phyloP scores from a whole-genome alignment of 2,329 filamentous ascomycete genomes.

The Magnaporthiopsis incrustans region DNA sequence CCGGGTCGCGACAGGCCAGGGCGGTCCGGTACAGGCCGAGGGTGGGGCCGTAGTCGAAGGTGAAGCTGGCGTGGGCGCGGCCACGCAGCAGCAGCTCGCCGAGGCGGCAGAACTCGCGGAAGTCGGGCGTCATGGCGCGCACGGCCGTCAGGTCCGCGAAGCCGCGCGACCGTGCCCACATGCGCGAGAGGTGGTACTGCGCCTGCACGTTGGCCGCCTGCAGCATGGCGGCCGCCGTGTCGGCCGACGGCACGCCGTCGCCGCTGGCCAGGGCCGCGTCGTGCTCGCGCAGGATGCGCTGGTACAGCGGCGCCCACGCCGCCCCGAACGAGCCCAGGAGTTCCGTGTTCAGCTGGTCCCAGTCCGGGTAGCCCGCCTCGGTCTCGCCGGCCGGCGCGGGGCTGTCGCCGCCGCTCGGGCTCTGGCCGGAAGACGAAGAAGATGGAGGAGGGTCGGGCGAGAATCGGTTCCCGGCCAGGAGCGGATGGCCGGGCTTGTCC shows the following conservation, averaged over 20 bases:
- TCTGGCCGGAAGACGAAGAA: background rate
- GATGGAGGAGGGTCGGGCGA: background rate
- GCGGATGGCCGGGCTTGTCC: background rate
- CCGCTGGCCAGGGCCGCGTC: background rate
- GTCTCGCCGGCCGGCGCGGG: background rate
- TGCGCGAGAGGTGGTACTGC: conserved; percentile 33
- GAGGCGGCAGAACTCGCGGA: conserved; percentile 31
- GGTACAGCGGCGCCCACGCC: background rate
- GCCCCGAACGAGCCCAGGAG: background rate
- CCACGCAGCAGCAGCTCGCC: conserved; percentile 26
- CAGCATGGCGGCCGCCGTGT: conserved; percentile 19
- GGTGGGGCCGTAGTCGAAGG: conserved; percentile 37
- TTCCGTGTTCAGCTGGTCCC: background rate
- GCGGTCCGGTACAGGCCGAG: conserved; percentile 35
- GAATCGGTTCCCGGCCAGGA: background rate
- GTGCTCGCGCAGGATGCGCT: background rate
- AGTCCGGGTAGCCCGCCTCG: background rate
- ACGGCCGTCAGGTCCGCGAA: conserved; percentile 28
- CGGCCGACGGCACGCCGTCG: background rate
- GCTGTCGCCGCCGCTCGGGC: background rate
- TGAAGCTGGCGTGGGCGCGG: conserved; percentile 23
- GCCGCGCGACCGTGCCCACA: conserved; percentile 29
- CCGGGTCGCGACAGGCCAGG: conserved; percentile 30
- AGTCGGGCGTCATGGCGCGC: conserved; percentile 31
- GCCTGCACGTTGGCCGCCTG: conserved; percentile 31